Evolutionary conservation across 345 rosid species (phyloP).

Genomic region (Aquilaria sinensis): DNA sequence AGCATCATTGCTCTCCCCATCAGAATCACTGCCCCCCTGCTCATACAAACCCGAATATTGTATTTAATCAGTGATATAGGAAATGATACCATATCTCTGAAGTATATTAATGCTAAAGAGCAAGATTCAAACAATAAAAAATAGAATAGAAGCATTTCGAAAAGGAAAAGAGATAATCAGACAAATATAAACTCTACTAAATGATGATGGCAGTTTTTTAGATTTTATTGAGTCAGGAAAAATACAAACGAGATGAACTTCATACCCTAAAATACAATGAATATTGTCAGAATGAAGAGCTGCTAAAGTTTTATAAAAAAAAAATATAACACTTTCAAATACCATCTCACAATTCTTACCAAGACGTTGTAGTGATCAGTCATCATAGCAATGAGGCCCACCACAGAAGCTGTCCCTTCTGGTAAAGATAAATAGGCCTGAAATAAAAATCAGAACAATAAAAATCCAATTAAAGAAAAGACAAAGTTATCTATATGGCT

Average conservation of each 20-base stretch:
- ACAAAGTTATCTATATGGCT: background rate
- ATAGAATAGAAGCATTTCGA: background rate
- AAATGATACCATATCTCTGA: background rate
- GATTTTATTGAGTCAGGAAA: background rate
- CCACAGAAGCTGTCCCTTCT: conserved; percentile 89
- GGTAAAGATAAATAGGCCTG: conserved; percentile 97
- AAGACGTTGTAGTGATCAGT: conserved; percentile 83
- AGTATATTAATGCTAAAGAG: background rate
- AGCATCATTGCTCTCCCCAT: conserved; percentile 56
- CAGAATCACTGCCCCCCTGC: conserved; percentile 86
- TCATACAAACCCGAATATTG: conserved; percentile 6
- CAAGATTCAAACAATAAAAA: conserved; percentile 1
- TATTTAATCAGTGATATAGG: background rate
- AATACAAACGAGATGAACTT: too few relatives aligned
- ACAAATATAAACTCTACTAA: background rate
- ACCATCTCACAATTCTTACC: conserved; percentile 38
- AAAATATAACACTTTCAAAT: too few relatives aligned
- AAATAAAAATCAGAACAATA: conserved; percentile 10
- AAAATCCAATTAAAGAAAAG: background rate
- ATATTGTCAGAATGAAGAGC: background rate
- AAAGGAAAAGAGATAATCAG: too few relatives aligned
- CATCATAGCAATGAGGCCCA: conserved; percentile 98
- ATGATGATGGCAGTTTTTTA: background rate
- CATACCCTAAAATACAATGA: too few relatives aligned
- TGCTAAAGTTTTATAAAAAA: too few relatives aligned